Evolutionary conservation across 495 filamentous ascomycete genomes (phyloP), one percentile per base, ranked within the genome.

Genomic region (Penicillium fimorum): DNA sequence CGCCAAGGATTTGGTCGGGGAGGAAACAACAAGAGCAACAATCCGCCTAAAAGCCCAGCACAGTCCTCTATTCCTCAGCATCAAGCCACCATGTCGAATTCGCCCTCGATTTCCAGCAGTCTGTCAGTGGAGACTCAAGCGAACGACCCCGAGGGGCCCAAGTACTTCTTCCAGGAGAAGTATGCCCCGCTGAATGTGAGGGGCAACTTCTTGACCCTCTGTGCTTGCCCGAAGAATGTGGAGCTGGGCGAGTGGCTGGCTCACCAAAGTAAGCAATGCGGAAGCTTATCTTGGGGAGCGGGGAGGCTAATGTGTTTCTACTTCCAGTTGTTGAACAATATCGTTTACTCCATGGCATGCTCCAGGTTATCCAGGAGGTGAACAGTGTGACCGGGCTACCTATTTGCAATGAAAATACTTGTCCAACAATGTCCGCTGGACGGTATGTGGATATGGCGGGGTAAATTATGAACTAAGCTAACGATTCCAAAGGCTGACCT

Each of bases 201-300:
- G 73, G 92, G 92, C 43, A 97, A 96, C 73, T 96, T 96, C 69
- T 90, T 95, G 88, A 96, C 92, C 20, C 74, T 97, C 42, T 93
- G 91, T 62, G 89, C 89, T 48, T 88, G 89, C 66, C 92, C 92
- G 9, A 89, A 89, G 70, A 87, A 90, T 49, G 87, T 96, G 27
- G 92, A 96, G 68, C 81, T 89, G 57, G 92, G 91, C 32, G 92
- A 97, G 66, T 97, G 92, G 92, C 76, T 96, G 57, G 91, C 92
- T 51, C 92, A 96, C 72, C 92, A 96, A 82, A 87, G 92, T 95
- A 77, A 72, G 78, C 65, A 22, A 43, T 22, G 4, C 37, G 37
- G 55, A 24, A 33, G 17, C 40, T 48, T 40, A 15, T 15, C 22
- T 12, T 25, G 32, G 18, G 12, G 22, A n/a, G 3, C n/a, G 20